Evolutionary conservation across 805 yeast genomes (phyloP).

Genomic region (Starmerella apicola): DNA sequence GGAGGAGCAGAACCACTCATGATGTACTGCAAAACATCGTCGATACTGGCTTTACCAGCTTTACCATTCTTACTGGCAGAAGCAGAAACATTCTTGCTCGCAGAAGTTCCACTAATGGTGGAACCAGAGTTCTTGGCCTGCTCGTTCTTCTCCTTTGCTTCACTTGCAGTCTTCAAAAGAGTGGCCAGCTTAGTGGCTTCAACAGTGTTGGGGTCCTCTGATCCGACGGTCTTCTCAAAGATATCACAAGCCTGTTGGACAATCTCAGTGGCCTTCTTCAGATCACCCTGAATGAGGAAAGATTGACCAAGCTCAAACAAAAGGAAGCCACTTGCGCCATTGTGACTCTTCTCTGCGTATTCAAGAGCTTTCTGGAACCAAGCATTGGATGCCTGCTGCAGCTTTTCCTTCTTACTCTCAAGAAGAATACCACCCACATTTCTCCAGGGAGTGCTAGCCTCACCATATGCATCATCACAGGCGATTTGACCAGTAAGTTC

Average conservation of each 20-base stretch:
- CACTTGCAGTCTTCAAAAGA: background rate
- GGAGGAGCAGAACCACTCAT: background rate
- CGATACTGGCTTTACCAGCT: background rate
- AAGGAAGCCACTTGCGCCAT: conserved; percentile 52
- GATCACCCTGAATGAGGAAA: conserved; percentile 40
- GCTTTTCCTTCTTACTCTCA: conserved; percentile 5
- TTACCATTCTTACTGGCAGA: background rate
- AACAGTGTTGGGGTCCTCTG: conserved; percentile 51
- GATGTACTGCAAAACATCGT: background rate
- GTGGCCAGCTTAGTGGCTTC: conserved; percentile 56
- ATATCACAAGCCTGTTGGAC: conserved; percentile 45
- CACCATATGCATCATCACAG: conserved; percentile 53
- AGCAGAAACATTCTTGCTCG: background rate
- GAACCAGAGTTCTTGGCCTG: background rate
- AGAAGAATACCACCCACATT: conserved; percentile 51
- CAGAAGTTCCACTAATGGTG: no score
- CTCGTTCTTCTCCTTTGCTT: background rate
- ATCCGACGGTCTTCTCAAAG: conserved; percentile 50
- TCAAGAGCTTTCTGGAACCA: conserved; percentile 45
- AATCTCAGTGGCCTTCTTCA: conserved; percentile 43
- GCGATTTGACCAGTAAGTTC: conserved; percentile 45
- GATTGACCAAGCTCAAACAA: conserved; percentile 59
- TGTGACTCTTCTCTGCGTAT: conserved; percentile 42
- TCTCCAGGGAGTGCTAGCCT: conserved; percentile 48
- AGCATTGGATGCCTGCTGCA: conserved; percentile 35